These are phyloP conservation scores for Collybia sp. DNA, from an alignment of 768 basidiomycete genomes.

Conservation along the genomic window DNA sequence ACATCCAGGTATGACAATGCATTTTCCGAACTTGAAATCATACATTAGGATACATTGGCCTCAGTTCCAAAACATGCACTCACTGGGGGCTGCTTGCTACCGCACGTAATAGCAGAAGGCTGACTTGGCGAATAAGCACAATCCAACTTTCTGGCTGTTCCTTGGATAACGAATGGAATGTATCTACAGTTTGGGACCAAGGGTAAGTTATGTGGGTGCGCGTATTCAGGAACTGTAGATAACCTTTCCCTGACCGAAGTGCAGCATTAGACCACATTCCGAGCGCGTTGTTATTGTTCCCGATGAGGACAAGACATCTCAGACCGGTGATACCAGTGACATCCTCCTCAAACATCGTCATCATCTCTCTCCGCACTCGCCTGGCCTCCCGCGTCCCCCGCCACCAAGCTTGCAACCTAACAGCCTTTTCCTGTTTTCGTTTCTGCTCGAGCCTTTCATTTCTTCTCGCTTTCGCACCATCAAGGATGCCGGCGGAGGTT, in stretches of 20 bases:
- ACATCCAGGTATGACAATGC: conserved; percentile 45
- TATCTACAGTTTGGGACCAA: too few relatives aligned
- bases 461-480: conserved; percentile 56
- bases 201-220: too few relatives aligned
- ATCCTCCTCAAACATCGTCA: conserved; percentile 45
- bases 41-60: neutral
- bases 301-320: conserved; percentile 62
- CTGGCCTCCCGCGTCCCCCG: conserved; percentile 41
- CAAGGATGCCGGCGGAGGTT: conserved; percentile 53
- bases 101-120: conserved; percentile 46
- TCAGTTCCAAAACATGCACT: conserved; percentile 14
- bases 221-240: too few relatives aligned
- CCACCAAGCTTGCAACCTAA: conserved; percentile 69
- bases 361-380: conserved; percentile 39
- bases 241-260: conserved; percentile 23
- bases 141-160: conserved; percentile 47
- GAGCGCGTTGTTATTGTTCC: conserved; percentile 42
- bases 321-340: conserved; percentile 50
- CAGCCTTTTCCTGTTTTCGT: conserved; percentile 52
- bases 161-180: conserved; percentile 1
- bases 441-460: conserved; percentile 53
- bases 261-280: conserved; percentile 41
- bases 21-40: conserved; percentile 37
- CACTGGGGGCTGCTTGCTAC: conserved; percentile 47
- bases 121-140: conserved; percentile 48